Evolutionary conservation across 495 filamentous ascomycete species (phyloP).

Genomic region (Thermothielavioides terrestris): DNA sequence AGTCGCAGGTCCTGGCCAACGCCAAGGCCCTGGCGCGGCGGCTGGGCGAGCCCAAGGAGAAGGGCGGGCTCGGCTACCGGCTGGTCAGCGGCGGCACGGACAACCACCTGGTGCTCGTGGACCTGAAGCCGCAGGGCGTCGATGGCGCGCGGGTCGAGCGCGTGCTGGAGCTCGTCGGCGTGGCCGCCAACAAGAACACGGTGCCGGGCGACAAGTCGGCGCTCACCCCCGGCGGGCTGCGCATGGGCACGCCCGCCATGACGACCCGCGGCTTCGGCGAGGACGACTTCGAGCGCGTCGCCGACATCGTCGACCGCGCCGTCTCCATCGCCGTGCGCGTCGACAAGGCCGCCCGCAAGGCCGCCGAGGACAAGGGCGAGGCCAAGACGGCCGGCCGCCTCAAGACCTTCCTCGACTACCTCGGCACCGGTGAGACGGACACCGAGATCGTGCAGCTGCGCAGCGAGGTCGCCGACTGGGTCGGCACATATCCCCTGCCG

Average conservation of each 20-base stretch:
- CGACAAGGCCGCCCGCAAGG: conserved; percentile 69
- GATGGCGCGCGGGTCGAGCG: conserved; percentile 93
- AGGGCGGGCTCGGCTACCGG: conserved; percentile 75
- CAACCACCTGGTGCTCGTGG: conserved; percentile 93
- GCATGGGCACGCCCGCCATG: conserved; percentile 95
- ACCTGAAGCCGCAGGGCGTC: conserved; percentile 81
- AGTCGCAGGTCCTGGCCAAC: conserved; percentile 78
- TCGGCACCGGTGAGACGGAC: conserved; percentile 75
- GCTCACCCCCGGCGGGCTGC: conserved; percentile 80
- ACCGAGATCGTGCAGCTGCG: conserved; percentile 79
- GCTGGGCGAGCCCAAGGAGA: conserved; percentile 61
- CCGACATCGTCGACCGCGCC: conserved; percentile 86
- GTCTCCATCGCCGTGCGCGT: conserved; percentile 76
- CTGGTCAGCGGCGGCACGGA: conserved; percentile 91
- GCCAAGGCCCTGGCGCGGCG: conserved; percentile 74
- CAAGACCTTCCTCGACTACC: conserved; percentile 74
- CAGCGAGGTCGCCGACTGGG: conserved; percentile 92
- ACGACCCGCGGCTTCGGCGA: conserved; percentile 86
- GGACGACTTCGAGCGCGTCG: conserved; percentile 81
- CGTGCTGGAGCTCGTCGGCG: conserved; percentile 85
- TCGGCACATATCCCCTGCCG: conserved; percentile 81
- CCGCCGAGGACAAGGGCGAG: conserved; percentile 64
- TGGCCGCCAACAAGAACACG: conserved; percentile 98
- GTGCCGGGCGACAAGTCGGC: conserved; percentile 93
- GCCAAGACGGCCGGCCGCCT: conserved; percentile 67